A percentile compares a stretch with the other conserved stretches of the same genome.
Conservation (phyloP, 2,329 filamentous ascomycete genomes). For the Botrytis galanthina region DNA sequence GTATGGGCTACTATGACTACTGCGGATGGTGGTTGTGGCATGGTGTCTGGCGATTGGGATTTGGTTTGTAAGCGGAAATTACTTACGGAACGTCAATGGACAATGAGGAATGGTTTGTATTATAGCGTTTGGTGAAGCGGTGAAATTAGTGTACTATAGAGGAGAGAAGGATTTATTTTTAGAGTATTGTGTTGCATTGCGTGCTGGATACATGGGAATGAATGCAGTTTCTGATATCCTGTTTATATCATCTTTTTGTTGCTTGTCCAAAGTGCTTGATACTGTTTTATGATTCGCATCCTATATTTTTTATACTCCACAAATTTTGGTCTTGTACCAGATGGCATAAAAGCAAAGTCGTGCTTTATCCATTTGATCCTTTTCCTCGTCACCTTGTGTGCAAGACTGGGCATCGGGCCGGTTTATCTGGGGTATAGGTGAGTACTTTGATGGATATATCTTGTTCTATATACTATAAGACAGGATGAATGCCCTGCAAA, state of each 20-base stretch:
- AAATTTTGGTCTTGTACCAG: neutral
- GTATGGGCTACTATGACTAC: neutral
- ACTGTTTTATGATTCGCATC: neutral
- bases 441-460: neutral
- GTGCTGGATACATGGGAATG: neutral
- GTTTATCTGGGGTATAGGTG: neutral
- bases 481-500: neutral
- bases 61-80: neutral
- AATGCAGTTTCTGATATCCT: neutral
- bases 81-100: neutral
- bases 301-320: neutral
- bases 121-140: neutral
- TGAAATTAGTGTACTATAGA: neutral
- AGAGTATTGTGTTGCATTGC: neutral
- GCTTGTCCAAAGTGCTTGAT: neutral
- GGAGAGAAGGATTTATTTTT: neutral
- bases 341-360: neutral
- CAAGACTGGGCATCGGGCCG: neutral
- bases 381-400: neutral
- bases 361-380: neutral
- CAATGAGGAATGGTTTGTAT: neutral
- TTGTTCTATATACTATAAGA: no score
- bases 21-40: neutral
- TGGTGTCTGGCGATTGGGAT: constrained; percentile 1
- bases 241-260: neutral